Base-by-base conservation (phyloP, 2,329 filamentous ascomycete species). In the Aspergillus sp. region DNA sequence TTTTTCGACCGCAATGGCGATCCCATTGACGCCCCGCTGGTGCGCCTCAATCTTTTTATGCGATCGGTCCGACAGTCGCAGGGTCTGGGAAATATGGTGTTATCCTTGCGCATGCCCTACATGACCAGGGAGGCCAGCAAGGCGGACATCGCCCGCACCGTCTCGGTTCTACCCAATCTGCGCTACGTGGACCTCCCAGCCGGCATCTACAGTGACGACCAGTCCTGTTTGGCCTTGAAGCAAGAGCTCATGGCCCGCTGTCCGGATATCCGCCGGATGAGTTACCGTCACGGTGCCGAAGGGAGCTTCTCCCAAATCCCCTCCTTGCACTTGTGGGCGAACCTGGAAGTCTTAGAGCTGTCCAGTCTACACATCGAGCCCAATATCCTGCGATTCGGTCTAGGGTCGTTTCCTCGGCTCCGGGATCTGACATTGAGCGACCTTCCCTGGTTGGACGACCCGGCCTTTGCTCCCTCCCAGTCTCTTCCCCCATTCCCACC, bases 91-190 rank as follows among this genome's bases (percentile, higher is more conserved):
- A 77, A 81, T 50, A 77, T 84, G 40, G 89, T 96, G 4, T 76
- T 86, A 65, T 91, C 87, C 62, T 79, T 97, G 64, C 95, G 96
- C 76, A 85, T 90, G 53, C 90, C 93, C 6, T 96, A 96, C 72
- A 96, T 96, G 93, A 87, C 93, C 49, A 85, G 93, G 52, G 90
- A 96, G 75, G 89, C 89, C 1, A 88, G 83, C 68, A 90, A 94
- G 68, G 82, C 88, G 49, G 89, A 93, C 57, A 82, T 96, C 45
- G 92, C 93, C 9, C 85, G 91, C 47, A 90, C 89, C 22, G 87
- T 96, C 45, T 90, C 90, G 35, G 88, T 92, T 20, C 80, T 93
- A 41, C 89, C 90, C 26, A 91, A 93, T 65, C 77, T 97, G 42
- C 87, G 84, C 68, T 96, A 94, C 69, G 87, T 96, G 60, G 93